A percentile compares a stretch with the other conserved stretches of the same genome.
Evolutionary conservation across 2,329 filamentous ascomycete genomes (phyloP).

Genomic region (Fusarium domesticum): DNA sequence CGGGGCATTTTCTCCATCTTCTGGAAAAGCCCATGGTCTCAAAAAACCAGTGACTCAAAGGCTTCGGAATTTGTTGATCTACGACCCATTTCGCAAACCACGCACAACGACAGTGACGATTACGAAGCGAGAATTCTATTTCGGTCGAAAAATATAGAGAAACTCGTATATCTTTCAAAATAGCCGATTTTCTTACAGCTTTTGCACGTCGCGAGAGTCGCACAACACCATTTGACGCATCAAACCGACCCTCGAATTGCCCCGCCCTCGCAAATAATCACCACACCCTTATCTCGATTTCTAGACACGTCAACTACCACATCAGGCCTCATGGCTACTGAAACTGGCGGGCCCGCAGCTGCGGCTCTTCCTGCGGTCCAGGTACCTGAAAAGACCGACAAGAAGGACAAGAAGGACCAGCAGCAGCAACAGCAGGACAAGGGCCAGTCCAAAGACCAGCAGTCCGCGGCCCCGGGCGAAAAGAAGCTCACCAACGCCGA

Average conservation of each 20-base stretch:
- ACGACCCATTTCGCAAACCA: conserved; percentile 10
- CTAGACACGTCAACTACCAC: conserved; percentile 7
- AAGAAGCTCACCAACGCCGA: conserved; percentile 71
- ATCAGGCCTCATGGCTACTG: conserved; percentile 31
- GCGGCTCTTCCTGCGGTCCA: conserved; percentile 29
- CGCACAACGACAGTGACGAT: conserved; percentile 3
- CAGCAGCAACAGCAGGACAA: conserved; percentile 16
- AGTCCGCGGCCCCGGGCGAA: conserved; percentile 31
- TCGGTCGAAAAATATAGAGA: too few relatives aligned
- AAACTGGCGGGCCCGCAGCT: conserved; percentile 31
- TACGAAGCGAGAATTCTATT: conserved; percentile 2
- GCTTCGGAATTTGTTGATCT: conserved; percentile 10
- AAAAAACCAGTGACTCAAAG: conserved; percentile 36
- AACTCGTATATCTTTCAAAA: neutral
- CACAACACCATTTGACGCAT: neutral
- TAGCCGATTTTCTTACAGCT: neutral
- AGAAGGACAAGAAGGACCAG: conserved; percentile 27
- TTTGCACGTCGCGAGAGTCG: neutral
- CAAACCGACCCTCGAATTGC: conserved; percentile 19
- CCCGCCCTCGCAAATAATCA: conserved; percentile 18
- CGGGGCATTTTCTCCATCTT: conserved; percentile 33
- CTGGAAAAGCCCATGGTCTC: conserved; percentile 20
- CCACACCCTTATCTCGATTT: conserved; percentile 8
- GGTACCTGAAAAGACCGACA: conserved; percentile 25
- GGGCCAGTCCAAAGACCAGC: conserved; percentile 26